These are phyloP conservation scores for Candida golubevii DNA, from an alignment of 805 yeast genomes.

Conservation along the genomic window DNA sequence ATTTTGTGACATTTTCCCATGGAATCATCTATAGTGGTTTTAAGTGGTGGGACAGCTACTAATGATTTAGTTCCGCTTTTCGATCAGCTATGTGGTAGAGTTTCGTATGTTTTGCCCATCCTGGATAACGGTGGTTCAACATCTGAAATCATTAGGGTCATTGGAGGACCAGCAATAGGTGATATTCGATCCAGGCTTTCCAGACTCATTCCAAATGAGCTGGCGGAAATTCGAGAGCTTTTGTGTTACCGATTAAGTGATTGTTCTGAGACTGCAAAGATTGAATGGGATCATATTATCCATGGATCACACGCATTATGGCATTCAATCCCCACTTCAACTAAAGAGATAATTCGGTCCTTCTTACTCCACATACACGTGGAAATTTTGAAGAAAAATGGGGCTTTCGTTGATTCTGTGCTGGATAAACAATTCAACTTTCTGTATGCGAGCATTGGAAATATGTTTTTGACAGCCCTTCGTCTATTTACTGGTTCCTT, in stretches of 20 bases:
- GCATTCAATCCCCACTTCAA: slow-evolving; percentile 53
- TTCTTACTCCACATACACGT: slow-evolving; percentile 76
- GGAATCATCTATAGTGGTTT: slow-evolving; percentile 26
- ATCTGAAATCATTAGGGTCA: slow-evolving; percentile 75
- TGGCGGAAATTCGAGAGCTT: slow-evolving; percentile 29
- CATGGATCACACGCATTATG: slow-evolving; percentile 76
- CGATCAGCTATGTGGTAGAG: slow-evolving; percentile 36
- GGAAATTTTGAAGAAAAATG: slow-evolving; percentile 65
- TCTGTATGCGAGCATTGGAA: slow-evolving; percentile 81
- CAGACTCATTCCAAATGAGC: slow-evolving; percentile 58
- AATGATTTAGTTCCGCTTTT: slow-evolving; percentile 67
- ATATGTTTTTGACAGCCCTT: slow-evolving; percentile 76
- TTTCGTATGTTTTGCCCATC: slow-evolving; percentile 73
- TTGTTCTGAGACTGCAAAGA: slow-evolving; percentile 48
- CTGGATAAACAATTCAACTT: slow-evolving; percentile 58
- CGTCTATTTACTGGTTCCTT: slow-evolving; percentile 78
- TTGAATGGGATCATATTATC: slow-evolving; percentile 73
- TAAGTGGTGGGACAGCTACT: slow-evolving; percentile 89
- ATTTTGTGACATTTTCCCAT: not conserved
- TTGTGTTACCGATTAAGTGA: slow-evolving; percentile 48
- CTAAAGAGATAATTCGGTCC: slow-evolving; percentile 69
- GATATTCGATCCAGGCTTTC: slow-evolving; percentile 82
- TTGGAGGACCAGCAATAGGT: slow-evolving; percentile 96
- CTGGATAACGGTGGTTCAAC: slow-evolving; percentile 96
- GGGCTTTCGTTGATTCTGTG: slow-evolving; percentile 24